phyloP scores from a whole-genome alignment of 257 asterid genomes.

The Primulina eburnea region DNA sequence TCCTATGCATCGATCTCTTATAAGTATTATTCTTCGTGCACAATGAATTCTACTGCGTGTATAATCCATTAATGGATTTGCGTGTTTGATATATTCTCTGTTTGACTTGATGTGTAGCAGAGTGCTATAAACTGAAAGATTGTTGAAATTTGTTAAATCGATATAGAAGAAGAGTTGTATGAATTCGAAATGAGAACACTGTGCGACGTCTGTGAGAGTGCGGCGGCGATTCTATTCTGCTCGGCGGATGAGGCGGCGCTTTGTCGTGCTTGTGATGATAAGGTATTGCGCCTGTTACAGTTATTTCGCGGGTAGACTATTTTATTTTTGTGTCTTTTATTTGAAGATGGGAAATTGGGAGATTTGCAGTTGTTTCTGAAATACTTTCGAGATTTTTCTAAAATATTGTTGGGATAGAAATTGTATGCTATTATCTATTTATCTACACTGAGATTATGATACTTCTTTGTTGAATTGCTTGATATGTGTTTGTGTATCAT shows the following conservation, averaged over 20 bases:
- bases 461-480: neutral
- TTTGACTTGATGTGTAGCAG: neutral
- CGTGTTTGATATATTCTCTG: neutral
- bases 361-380: neutral
- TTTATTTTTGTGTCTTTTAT: neutral
- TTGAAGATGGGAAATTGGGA: neutral
- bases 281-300: constrained; percentile 38
- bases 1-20: constrained; percentile 2
- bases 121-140: constrained; percentile 19
- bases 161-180: constrained; percentile 2
- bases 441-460: neutral
- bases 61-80: neutral
- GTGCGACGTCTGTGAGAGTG: constrained; percentile 92
- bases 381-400: neutral
- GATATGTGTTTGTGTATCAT: neutral
- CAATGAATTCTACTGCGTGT: neutral
- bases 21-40: neutral
- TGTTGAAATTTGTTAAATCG: neutral
- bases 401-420: neutral
- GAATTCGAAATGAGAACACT: constrained; percentile 66
- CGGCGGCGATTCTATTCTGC: constrained; percentile 85
- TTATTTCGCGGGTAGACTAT: no score
- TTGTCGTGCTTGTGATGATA: constrained; percentile 78
- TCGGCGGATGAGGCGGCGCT: constrained; percentile 68
- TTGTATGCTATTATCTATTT: no score